Evolutionary conservation across 2,329 filamentous ascomycete species (phyloP), one percentile per base, ranked within the genome.

Genomic region (Penicillium sp.): DNA sequence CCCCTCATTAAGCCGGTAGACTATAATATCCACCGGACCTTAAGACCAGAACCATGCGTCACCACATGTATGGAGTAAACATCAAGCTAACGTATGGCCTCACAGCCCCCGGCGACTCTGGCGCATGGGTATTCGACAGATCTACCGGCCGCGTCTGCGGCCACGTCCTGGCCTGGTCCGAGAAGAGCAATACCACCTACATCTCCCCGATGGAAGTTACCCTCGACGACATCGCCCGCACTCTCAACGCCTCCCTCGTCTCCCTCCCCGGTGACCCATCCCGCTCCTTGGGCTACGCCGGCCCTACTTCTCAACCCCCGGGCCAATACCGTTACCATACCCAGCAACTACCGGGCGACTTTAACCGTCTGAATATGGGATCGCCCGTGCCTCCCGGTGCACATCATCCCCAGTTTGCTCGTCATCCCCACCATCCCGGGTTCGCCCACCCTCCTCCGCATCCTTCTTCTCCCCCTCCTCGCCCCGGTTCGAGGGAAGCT

Each of bases 141-240:
- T 80, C 81, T 5, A 79, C 85, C n/a, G 90, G 90, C 1, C 82
- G 85, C 33, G 84, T 96, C 3, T 94, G 90, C 61, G 92, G 92
- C 0, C 92, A 96, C 63, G 89, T 97, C 0, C 79, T 97, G 11
- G 92, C 92, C 0, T 95, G 88, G 85, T 92, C 88, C 61, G 82
- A 85, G 56, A 84, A 86, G 55, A 92, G 89, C 65, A 84, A 84
- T 38, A 86, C 90, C 5, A 91, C 91, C 0, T 97, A 96, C 69
- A 94, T 97, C 55, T 94, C 90, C 55, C 92, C 92, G 0, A 97
- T 97, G 92, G 89, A 96, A 51, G 81, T 96, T 2, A 75, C 96
- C 11, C 79, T 97, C 10, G 82, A 87, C 25, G 92, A 97, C 65
- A 95, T 97, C 50, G 87, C 85, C 25, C 83, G 88, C 55, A 91